These are phyloP conservation scores for Fragilariopsis cylindrus DNA, from an alignment of 108 stramenopile genomes.

Conservation along the genomic window DNA sequence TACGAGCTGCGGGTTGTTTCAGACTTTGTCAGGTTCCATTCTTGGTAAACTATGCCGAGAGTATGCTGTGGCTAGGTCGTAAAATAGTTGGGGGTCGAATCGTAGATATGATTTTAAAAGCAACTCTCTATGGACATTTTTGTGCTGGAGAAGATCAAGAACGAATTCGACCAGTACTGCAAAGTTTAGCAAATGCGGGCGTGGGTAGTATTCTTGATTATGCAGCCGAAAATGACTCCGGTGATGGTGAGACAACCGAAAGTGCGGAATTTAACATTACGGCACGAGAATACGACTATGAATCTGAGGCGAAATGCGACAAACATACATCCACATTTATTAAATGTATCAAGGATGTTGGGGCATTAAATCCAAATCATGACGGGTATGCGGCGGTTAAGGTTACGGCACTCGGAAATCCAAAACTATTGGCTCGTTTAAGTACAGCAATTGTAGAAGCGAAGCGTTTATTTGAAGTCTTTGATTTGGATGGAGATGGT, in stretches of 20 bases:
- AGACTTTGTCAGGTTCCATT: conserved; percentile 57
- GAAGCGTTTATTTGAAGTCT: conserved; percentile 60
- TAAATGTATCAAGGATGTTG: conserved; percentile 82
- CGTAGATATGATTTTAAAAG: conserved; percentile 62
- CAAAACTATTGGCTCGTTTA: conserved; percentile 83
- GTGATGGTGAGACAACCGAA: conserved; percentile 15
- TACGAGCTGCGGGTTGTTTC: conserved; percentile 67
- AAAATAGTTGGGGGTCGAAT: conserved; percentile 47
- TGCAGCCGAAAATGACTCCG: conserved; percentile 82
- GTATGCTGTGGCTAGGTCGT: conserved; percentile 40
- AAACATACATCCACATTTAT: conserved; percentile 66
- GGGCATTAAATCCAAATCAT: conserved; percentile 31
- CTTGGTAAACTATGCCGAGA: conserved; percentile 68
- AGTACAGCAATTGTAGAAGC: conserved; percentile 77
- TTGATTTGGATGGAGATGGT: conserved; percentile 61
- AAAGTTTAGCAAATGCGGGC: conserved; percentile 42
- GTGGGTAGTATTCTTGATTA: conserved; percentile 95
- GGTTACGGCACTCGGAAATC: conserved; percentile 93
- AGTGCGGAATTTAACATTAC: conserved; percentile 21
- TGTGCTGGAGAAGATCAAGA: conserved; percentile 89
- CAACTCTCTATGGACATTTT: conserved; percentile 94
- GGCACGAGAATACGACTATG: conserved; percentile 63
- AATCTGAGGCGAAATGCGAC: conserved; percentile 85
- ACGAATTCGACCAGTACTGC: conserved; percentile 64
- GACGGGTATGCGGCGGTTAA: conserved; percentile 94